Evolutionary conservation across 2,329 filamentous ascomycete species (phyloP), one percentile per base, ranked within the genome.

Genomic region (Trichoderma sp.): DNA sequence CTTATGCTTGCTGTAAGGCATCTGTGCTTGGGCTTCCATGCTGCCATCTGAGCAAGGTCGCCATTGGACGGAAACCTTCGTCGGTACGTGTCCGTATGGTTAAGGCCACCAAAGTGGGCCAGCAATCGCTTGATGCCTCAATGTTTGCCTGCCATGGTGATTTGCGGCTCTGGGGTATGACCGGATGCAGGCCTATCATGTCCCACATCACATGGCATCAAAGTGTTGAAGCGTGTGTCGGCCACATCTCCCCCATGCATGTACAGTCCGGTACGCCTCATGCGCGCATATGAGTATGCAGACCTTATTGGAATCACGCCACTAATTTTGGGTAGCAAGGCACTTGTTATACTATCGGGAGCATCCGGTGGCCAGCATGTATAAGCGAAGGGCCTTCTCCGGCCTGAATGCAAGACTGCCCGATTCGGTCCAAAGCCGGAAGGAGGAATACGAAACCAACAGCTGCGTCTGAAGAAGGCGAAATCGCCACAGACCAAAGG

Each of bases 371-470:
- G 56, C 24, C 36, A 53, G 60, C 21, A 51, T 69, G 39, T 53
- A 61, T 69, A 61, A 69, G 39, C 66, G 39, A 69, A 69, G 36
- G 53, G 34, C 32, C 65, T 60, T 60, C 66, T 69, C 56, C 56
- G 36, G 66, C 53, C 36, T 34, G 26, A 69, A 24, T 51, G 36
- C 65, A 68, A 11, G 51, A 58, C 53, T 58, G 53, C 65, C 53
- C 21, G 53, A 68, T 68, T 60, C 64, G 32, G 65, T 68, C 32
- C 26, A 32, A 43, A 56, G 21, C 24, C 65, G 65, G 34, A 26
- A 11, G 28, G 26, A 39, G 32, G 32, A 34, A 28, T 14, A 18
- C 30, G 18, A 32, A 34, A 12, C 30, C 28, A 60, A 60, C 8
- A 30, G 57, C 30, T 60, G 57, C 57, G 3, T 34, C 18, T 21